These are phyloP conservation scores for Phaeotremella fagi DNA, from an alignment of 768 basidiomycete genomes.

Conservation along the genomic window DNA sequence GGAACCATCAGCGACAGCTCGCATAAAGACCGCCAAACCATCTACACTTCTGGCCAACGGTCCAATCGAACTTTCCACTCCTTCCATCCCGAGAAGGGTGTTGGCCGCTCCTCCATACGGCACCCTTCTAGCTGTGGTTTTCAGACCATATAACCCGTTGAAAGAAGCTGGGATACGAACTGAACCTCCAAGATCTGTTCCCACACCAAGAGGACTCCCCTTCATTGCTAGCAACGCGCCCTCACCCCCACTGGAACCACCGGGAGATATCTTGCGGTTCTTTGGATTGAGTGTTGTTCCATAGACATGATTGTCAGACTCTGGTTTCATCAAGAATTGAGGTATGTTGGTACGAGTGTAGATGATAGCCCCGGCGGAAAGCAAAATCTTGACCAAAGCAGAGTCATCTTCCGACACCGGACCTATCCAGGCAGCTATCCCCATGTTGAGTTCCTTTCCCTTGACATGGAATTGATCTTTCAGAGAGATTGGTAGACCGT, in stretches of 20 bases:
- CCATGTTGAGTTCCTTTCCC: constrained; percentile 16
- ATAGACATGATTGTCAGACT: constrained; percentile 20
- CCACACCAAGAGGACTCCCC: constrained; percentile 11
- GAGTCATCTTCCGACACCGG: constrained; percentile 14
- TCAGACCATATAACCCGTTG: constrained; percentile 52
- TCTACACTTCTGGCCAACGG: background rate
- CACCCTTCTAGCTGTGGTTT: constrained; percentile 15
- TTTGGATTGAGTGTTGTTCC: constrained; percentile 32
- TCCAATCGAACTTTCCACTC: constrained; percentile 2
- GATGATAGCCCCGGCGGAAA: constrained; percentile 25
- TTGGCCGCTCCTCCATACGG: constrained; percentile 2
- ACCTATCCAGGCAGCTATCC: constrained; percentile 16
- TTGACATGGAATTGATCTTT: constrained; percentile 42
- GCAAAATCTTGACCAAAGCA: constrained; percentile 13
- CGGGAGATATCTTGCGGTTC: constrained; percentile 28
- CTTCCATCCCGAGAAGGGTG: background rate
- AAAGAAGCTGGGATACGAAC: constrained; percentile 58
- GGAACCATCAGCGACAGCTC: background rate
- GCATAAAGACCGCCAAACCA: background rate
- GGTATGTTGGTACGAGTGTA: constrained; percentile 12
- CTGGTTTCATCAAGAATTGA: constrained; percentile 38
- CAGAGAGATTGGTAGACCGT: constrained; percentile 32
- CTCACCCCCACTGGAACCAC: constrained; percentile 40
- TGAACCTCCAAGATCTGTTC: background rate
- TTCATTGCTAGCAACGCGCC: constrained; percentile 22